phyloP scores from a whole-genome alignment of 108 stramenopile species.

The Nitzschia inconspicua region DNA sequence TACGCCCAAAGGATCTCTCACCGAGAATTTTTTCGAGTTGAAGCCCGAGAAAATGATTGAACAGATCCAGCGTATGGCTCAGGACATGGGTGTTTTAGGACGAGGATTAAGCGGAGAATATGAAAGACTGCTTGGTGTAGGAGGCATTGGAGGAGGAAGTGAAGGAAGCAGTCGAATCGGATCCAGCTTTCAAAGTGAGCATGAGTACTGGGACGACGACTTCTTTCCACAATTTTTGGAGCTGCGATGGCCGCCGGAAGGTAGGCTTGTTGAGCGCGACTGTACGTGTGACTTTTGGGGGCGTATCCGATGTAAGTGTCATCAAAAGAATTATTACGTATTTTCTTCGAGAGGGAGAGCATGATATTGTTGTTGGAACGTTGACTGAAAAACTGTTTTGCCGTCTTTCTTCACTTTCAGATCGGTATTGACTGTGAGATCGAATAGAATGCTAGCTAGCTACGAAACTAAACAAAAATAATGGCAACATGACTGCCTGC shows the following conservation, averaged over 20 bases:
- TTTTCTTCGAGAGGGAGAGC: too few relatives aligned
- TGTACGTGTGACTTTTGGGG: slow-evolving; percentile 78
- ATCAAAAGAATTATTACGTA: too few relatives aligned
- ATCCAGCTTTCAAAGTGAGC: neutral
- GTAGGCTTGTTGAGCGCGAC: slow-evolving; percentile 51
- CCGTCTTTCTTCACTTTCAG: too few relatives aligned
- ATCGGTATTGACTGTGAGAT: too few relatives aligned
- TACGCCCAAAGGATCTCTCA: neutral
- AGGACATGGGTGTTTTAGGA: slow-evolving; percentile 59
- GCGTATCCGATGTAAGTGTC: slow-evolving; percentile 61
- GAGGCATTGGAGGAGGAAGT: neutral
- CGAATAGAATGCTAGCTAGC: too few relatives aligned
- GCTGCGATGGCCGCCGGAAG: slow-evolving; percentile 62
- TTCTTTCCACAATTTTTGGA: slow-evolving; percentile 63
- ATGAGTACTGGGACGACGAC: slow-evolving; percentile 36
- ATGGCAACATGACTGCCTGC: too few relatives aligned
- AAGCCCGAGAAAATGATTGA: slow-evolving; percentile 18
- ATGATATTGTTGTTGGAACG: too few relatives aligned
- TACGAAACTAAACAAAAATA: too few relatives aligned
- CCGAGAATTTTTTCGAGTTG: neutral
- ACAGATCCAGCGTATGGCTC: slow-evolving; percentile 47
- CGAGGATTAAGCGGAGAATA: slow-evolving; percentile 39
- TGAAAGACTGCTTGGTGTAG: neutral
- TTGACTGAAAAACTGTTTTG: too few relatives aligned
- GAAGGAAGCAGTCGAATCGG: neutral